Evolutionary conservation across 2,329 filamentous ascomycete species (phyloP).

Genomic region (Grosmannia serpens): DNA sequence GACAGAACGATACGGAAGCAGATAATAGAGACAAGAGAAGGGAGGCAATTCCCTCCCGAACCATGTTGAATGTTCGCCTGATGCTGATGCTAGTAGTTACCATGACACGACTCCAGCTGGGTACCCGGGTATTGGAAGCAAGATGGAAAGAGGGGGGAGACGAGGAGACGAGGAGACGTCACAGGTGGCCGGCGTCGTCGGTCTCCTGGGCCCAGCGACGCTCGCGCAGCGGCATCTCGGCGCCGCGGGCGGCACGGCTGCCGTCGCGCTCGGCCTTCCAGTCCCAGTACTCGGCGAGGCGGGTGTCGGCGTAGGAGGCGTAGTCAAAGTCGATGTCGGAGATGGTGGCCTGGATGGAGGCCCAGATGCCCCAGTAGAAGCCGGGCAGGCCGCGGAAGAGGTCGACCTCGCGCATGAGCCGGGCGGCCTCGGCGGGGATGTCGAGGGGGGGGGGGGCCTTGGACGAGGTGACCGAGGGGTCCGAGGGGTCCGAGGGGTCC

Average conservation of each 20-base stretch:
- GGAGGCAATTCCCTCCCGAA: not conserved
- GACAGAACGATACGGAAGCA: not conserved
- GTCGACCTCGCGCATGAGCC: slow-evolving; percentile 72
- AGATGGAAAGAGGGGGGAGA: not conserved
- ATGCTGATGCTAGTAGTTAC: not conserved
- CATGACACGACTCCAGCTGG: not conserved
- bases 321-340: slow-evolving; percentile 97
- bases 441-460: slow-evolving; percentile 21
- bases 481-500: not conserved
- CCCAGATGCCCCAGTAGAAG: slow-evolving; percentile 90
- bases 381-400: slow-evolving; percentile 80
- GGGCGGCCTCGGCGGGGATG: slow-evolving; percentile 51
- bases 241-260: slow-evolving; percentile 36
- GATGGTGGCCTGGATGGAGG: slow-evolving; percentile 85
- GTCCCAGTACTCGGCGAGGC: slow-evolving; percentile 84
- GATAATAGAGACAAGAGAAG: not conserved
- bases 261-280: slow-evolving; percentile 71
- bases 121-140: not conserved
- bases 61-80: slow-evolving; percentile 14
- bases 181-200: slow-evolving; percentile 8
- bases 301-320: slow-evolving; percentile 73
- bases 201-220: slow-evolving; percentile 59
- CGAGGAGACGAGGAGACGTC: not conserved
- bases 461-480: not conserved
- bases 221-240: slow-evolving; percentile 63